Evolutionary conservation across 192 early-diverging fungal genomes (phyloP).

Genomic region (Backusella parvicylindrica): DNA sequence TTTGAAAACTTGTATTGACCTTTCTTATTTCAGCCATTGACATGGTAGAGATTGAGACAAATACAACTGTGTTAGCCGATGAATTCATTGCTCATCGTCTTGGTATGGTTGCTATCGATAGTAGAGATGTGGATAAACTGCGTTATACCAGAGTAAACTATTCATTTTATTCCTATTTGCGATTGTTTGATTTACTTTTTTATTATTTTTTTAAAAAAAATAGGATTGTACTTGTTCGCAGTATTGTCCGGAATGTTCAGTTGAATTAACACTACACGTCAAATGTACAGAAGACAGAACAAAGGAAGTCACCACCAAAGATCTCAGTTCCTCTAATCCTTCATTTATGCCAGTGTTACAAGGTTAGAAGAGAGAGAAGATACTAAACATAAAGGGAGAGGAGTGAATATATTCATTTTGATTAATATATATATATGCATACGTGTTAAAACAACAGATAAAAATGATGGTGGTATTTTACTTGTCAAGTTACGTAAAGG

Average conservation of each 20-base stretch:
- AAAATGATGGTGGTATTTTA: slow-evolving; percentile 72
- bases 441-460: slow-evolving; percentile 18
- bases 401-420: neutral
- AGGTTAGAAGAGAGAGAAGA: slow-evolving; percentile 27
- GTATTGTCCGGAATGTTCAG: slow-evolving; percentile 89
- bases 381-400: neutral
- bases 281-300: slow-evolving; percentile 80
- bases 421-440: too few species aligned
- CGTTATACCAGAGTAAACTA: slow-evolving; percentile 69
- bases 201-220: too few species aligned
- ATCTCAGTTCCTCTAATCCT: slow-evolving; percentile 75
- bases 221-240: slow-evolving; percentile 73
- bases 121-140: slow-evolving; percentile 72
- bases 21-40: slow-evolving; percentile 73
- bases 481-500: slow-evolving; percentile 89
- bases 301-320: slow-evolving; percentile 75
- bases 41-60: slow-evolving; percentile 90
- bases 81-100: slow-evolving; percentile 95
- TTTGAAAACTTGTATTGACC: neutral
- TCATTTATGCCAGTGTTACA: slow-evolving; percentile 64
- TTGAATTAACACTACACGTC: slow-evolving; percentile 82
- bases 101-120: slow-evolving; percentile 89
- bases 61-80: slow-evolving; percentile 91
- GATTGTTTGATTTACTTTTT: neutral
- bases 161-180: slow-evolving; percentile 1